Percentiles rank a stretch among this genome's conserved stretches.
Conservation (phyloP, 495 filamentous ascomycete species). For the Physcia stellaris region DNA sequence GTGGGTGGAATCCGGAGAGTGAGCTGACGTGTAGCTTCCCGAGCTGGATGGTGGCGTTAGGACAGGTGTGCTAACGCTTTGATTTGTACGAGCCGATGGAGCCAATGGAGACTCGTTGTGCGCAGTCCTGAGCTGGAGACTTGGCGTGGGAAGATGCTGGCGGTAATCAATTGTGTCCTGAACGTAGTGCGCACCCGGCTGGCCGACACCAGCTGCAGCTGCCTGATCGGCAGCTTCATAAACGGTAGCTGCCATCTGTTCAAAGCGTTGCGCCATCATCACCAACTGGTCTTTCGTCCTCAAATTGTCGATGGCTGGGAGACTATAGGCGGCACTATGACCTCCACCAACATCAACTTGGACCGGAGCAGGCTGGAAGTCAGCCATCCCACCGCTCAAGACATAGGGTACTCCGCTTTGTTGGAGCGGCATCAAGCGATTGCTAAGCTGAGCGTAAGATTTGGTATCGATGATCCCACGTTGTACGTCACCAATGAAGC, state of each 20-base stretch:
- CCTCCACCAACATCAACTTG: constrained; percentile 38
- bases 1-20: constrained; percentile 63
- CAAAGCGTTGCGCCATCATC: constrained; percentile 82
- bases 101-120: too few relatives aligned
- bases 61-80: constrained; percentile 56
- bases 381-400: constrained; percentile 41
- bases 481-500: constrained; percentile 87
- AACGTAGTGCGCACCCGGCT: constrained; percentile 52
- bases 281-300: constrained; percentile 86
- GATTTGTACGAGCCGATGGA: constrained; percentile 36
- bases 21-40: constrained; percentile 70
- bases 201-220: constrained; percentile 58
- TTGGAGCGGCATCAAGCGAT: constrained; percentile 63
- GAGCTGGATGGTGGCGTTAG: constrained; percentile 83
- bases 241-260: constrained; percentile 87
- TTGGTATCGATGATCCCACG: constrained; percentile 74
- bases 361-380: constrained; percentile 45
- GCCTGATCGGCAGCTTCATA: constrained; percentile 79
- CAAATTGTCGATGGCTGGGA: constrained; percentile 74
- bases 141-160: constrained; percentile 44
- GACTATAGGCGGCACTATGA: constrained; percentile 39
- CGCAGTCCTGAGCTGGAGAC: constrained; percentile 45
- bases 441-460: constrained; percentile 70
- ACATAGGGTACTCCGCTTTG: constrained; percentile 55
- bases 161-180: constrained; percentile 48